Evolutionary conservation across 345 rosid species (phyloP), one percentile per base, ranked within the genome.

Genomic region (Heritiera fomes): DNA sequence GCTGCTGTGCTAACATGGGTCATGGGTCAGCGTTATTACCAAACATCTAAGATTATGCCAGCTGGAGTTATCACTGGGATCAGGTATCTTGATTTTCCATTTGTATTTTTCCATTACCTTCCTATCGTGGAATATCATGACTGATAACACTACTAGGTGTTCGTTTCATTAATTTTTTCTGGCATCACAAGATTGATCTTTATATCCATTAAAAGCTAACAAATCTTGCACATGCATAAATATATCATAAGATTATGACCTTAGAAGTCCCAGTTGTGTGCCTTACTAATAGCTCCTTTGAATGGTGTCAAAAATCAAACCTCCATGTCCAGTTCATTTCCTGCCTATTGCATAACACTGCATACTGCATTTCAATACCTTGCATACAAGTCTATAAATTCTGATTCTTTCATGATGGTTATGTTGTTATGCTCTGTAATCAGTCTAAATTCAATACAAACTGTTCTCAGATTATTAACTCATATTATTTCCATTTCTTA

Each of bases 31-130:
- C 98, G 98, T 56, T 96, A 92, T 79, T 60, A 90, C 74, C 88
- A 90, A 47, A 96, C 99, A 56, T 88, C 91, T 17, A 94, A 94
- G 88, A 84, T 96, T 71, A 94, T 96, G 98, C 99, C 99, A 12
- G 94, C 99, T 77, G 99, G 95, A 80, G 69, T 96, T 71, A 86
- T 96, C 58, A 95, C 94, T 8, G 99, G 86, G 74, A 85, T 94
- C 86, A 92, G 99, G 99, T 91, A 80, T 18, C 32, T 76, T 20
- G 23, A 71, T 38, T 59, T 61, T 60, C 15, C 43, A 18, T 77
- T 56, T 12, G 15, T 23, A 62, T 15, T 9, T 32, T 15, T 15
- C 9, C 34, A 17, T 4, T 12, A 23, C 41, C 40, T 71, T 67
- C 63, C 10, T 72, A 7, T 20, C 62, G 2, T 23, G 45, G 32